Conservation (phyloP, 192 early-diverging fungal genomes). For the Rhizoclosmatium sp. region DNA sequence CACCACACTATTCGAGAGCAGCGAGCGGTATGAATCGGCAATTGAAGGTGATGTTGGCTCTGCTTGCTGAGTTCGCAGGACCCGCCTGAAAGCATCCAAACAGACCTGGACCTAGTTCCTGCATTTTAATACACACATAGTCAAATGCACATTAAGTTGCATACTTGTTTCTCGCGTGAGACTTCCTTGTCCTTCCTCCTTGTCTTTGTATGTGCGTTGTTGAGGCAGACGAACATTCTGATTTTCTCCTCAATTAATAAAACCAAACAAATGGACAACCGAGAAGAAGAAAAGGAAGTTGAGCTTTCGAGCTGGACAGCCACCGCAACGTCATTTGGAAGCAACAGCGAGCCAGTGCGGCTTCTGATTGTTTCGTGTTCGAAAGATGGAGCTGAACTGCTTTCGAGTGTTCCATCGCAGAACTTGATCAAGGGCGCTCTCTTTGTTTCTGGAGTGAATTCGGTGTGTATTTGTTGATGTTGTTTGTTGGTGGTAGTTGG, state of each 20-base stretch:
- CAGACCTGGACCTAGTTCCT: too few species aligned
- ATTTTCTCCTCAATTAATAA: background rate
- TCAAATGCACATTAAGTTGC: too few species aligned
- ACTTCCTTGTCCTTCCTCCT: too few species aligned
- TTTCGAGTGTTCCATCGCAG: background rate
- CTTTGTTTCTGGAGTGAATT: too few species aligned
- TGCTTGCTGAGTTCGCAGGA: background rate
- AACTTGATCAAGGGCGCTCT: background rate
- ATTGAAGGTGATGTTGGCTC: background rate
- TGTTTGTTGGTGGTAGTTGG: background rate
- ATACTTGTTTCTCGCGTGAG: too few species aligned
- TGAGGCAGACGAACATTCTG: background rate
- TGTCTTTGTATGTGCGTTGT: background rate
- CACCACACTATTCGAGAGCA: background rate
- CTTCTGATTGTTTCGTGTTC: background rate
- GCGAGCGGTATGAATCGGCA: background rate
- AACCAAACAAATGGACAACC: background rate
- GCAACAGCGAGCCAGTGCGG: background rate
- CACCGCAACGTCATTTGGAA: background rate
- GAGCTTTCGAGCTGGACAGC: background rate
- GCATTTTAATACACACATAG: too few species aligned
- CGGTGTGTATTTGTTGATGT: too few species aligned
- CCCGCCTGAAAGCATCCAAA: slow-evolving; percentile 1
- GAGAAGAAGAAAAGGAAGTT: background rate
- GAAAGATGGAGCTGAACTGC: background rate